Evolutionary conservation across 768 basidiomycete genomes (phyloP).

Genomic region (Psilocybe subaeruginosa): DNA sequence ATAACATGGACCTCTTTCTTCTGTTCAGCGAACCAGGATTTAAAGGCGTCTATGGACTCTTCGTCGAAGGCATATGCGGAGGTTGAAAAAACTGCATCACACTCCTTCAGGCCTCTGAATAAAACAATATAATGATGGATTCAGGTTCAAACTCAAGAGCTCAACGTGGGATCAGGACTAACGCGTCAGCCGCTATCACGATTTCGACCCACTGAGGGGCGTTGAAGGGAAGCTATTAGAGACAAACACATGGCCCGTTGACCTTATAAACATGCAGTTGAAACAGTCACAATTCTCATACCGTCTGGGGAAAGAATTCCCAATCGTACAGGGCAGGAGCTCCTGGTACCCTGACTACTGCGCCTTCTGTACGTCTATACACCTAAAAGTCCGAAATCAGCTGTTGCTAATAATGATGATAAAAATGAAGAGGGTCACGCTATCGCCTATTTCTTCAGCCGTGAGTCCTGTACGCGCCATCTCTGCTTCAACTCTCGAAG

Average conservation of each 20-base stretch:
- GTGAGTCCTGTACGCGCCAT: neutral
- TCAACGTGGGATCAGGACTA: neutral
- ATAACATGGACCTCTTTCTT: constrained; percentile 7
- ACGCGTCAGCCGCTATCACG: constrained; percentile 1
- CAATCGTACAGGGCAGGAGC: constrained; percentile 17
- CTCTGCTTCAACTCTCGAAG: too few species aligned
- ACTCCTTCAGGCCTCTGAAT: constrained; percentile 7
- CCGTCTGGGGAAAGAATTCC: constrained; percentile 18
- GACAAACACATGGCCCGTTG: neutral
- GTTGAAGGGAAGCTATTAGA: neutral
- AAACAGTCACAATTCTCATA: neutral
- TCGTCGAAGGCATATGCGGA: constrained; percentile 2
- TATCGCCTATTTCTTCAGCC: neutral
- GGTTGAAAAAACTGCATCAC: constrained; percentile 10
- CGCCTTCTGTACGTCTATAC: neutral
- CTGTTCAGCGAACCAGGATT: constrained; percentile 6
- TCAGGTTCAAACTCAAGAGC: neutral
- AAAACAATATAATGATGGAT: neutral
- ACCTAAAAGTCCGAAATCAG: neutral
- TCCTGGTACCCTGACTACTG: neutral
- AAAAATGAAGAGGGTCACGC: neutral
- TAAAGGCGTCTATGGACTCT: constrained; percentile 5
- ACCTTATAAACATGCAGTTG: neutral
- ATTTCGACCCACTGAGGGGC: neutral
- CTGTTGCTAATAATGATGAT: neutral